Base-by-base conservation (phyloP, 2,329 filamentous ascomycete species). In the Pyrenophora seminiperda region DNA sequence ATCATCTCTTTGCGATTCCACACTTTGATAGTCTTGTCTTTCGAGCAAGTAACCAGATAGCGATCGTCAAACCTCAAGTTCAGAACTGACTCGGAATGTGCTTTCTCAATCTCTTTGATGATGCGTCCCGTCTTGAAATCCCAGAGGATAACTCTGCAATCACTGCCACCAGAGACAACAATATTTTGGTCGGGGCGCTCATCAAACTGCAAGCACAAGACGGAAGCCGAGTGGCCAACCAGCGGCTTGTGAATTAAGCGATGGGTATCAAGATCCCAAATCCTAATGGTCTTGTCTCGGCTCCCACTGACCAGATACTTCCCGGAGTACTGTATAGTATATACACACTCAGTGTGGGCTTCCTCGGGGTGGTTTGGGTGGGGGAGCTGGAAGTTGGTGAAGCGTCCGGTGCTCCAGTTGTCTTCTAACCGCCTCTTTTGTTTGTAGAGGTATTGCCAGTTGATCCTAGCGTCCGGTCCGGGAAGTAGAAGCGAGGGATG, bases 21-120 rank as follows among this genome's bases (percentile, higher is more conserved):
- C 14, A 99, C 86, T 73, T 97, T 97, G 79, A 99, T 96, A 0
- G 88, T 88, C 73, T 92, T 95, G 73, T 99, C 94, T 72, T 99
- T 99, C 40, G 93, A 97, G 66, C 94, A 97, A 0, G 94, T 99
- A 10, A 97, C 91, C 3, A 99, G 80, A 56, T 95, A 95, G 7
- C 90, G 84, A 59, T 90, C 87, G 68, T 97, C 92, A 61, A 97
- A 99, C 54, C 90, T 85, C 48, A 99, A 85, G 66, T 97, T 97
- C 13, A 99, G 78, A 0, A 99, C 92, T 0, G 93, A 96, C 72
- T 99, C 94, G 22, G 81, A 78, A 70, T 99, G 94, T 0, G 93
- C 93, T 36, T 84, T 80, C 1, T 80, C 79, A 24, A 97, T 83
- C 49, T 85, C 85, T 65, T 92, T 89, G 10, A 97, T 74, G 29